Conservation (phyloP, 345 rosid species). For the Aegle marmelos region DNA sequence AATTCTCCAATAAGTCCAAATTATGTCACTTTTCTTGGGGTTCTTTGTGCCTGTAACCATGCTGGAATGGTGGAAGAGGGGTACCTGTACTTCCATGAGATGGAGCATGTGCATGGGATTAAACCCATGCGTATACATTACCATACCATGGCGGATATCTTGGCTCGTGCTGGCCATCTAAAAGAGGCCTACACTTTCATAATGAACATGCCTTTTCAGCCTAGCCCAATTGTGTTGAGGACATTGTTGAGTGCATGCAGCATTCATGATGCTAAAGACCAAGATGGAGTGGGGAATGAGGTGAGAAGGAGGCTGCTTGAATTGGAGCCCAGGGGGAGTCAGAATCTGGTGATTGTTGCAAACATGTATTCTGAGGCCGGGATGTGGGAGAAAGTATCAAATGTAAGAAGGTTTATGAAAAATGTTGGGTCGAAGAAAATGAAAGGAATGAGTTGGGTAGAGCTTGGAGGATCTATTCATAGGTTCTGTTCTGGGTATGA, state of each 20-base stretch:
- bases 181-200: conserved; percentile 60
- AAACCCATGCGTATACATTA: conserved; percentile 70
- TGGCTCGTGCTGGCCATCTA: conserved; percentile 74
- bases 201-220: conserved; percentile 45
- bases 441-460: conserved; percentile 69
- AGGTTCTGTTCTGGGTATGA: conserved; percentile 66
- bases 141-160: conserved; percentile 72
- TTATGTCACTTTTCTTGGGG: conserved; percentile 81
- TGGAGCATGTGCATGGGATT: conserved; percentile 64
- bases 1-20: conserved; percentile 50
- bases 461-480: conserved; percentile 49
- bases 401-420: conserved; percentile 56
- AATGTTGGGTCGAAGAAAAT: conserved; percentile 54
- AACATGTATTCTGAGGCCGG: conserved; percentile 75
- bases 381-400: conserved; percentile 77
- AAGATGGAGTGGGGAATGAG: conserved; percentile 40
- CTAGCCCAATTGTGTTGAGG: conserved; percentile 67
- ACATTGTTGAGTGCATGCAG: conserved; percentile 68
- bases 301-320: conserved; percentile 59
- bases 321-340: conserved; percentile 71
- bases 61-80: conserved; percentile 73
- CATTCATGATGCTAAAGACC: conserved; percentile 40
- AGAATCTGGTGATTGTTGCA: conserved; percentile 69
- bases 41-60: conserved; percentile 81
- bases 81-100: conserved; percentile 54